Evolutionary conservation across 495 filamentous ascomycete species (phyloP), one percentile per base, ranked within the genome.

Genomic region (Lophiotrema nucula): DNA sequence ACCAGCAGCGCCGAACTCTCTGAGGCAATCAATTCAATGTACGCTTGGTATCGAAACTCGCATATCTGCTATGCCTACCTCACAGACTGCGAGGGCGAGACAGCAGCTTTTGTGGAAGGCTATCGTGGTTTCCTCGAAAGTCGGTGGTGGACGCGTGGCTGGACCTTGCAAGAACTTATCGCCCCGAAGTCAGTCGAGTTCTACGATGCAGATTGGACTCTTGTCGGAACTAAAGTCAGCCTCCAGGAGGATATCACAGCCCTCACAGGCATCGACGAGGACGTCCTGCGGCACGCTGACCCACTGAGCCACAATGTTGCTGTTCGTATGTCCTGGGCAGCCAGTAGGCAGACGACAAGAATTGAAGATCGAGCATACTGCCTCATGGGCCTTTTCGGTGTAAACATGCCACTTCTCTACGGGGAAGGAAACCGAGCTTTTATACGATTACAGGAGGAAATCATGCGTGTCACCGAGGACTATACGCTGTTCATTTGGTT

Each of bases 261-360:
- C 8, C 8, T 35, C n/a, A 35, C 31, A 8, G 31, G 31, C 31
- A 35, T 35, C n/a, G 31, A 35, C n/a, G 31, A 35, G n/a, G 31
- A n/a, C n/a, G 31, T 35, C 31, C n/a, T 35, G 31, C 8, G 31
- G 8, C 8, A n/a, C 31, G 31, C 8, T 8, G n/a, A 35, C n/a
- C 31, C 31, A n/a, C 31, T 8, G 38, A 21, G 25, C 16, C 22
- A 25, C 38, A 53, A 28, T 27, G 39, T 66, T 15, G 52, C 43
- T 16, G 43, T 46, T 1, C 44, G 62, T 1, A 64, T 63, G 53
- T 67, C 65, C 3, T 69, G 67, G 67, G 64, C 67, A 25, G 56
- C 58, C 27, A 25, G 53, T 18, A 53, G 67, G 12, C 31, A 57
- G 23, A 69, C 67, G 19, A 64, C 35, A 16, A 35, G 28, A 33